Evolutionary conservation across 2,329 filamentous ascomycete species (phyloP).

Genomic region (Sporothrix dimorphospora): DNA sequence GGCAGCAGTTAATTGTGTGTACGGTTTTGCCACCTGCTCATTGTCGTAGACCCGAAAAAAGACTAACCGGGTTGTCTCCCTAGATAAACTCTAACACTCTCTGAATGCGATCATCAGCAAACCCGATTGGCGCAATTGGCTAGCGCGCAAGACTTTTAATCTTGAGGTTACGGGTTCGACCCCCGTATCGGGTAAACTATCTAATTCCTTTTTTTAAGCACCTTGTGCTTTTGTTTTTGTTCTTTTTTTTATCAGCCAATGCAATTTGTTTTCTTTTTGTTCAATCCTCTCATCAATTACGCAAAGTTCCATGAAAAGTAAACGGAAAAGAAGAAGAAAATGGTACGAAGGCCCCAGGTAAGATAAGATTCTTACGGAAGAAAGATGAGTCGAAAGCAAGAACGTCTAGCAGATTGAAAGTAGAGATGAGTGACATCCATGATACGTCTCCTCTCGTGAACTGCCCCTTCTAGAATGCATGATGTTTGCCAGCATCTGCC

Average conservation of each 20-base stretch:
- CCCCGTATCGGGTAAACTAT: constrained; percentile 18
- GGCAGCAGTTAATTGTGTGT: too few species aligned
- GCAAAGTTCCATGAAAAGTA: too few species aligned
- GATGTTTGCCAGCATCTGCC: too few species aligned
- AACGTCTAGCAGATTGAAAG: too few species aligned
- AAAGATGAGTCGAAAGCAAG: too few species aligned
- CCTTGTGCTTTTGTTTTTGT: background rate
- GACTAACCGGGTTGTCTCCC: background rate
- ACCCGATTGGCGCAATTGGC: constrained; percentile 24
- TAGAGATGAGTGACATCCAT: too few species aligned
- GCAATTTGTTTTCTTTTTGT: background rate
- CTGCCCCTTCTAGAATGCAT: too few species aligned
- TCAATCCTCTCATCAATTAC: background rate
- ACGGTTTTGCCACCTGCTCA: background rate
- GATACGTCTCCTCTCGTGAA: too few species aligned
- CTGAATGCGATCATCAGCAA: background rate
- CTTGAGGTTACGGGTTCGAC: constrained; percentile 25
- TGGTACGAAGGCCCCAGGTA: too few species aligned
- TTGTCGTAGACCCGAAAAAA: background rate
- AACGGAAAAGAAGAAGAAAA: too few species aligned
- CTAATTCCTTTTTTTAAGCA: background rate
- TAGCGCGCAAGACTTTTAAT: constrained; percentile 25
- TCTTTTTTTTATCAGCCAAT: background rate
- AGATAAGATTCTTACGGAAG: too few species aligned
- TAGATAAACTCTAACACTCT: background rate